Evolutionary conservation across 768 basidiomycete genomes (phyloP), one percentile per base, ranked within the genome.

Genomic region (Mycena belliarum): DNA sequence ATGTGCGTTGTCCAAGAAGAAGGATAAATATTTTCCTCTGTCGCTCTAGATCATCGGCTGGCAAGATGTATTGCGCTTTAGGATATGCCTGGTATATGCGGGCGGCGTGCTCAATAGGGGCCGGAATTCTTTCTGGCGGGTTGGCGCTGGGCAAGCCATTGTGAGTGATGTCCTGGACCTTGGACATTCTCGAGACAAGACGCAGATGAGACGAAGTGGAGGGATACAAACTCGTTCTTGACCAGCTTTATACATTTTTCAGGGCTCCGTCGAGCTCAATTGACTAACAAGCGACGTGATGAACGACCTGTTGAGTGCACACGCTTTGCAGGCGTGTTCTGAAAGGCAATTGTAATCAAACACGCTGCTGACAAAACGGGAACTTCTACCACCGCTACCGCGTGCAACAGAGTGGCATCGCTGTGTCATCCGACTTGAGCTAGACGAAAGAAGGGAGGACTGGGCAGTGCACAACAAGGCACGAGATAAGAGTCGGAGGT

Each of bases 41-140:
- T 10, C 44, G 57, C 45, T 63, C 61, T 25, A 43, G 1, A n/a
- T 37, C 51, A 50, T 63, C 61, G n/a, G 45, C 28, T 7, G 61
- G 61, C 45, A 63, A 57, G 29, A 47, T 45, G 48, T 63, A 63
- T 28, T 59, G 54, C n/a, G 61, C 48, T 25, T 57, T 54, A 38
- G 61, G 57, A 49, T 44, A 59, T 38, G 49, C 42, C 35, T 63
- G 61, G 32, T 63, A 52, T n/a, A 16, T 23, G 38, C 61, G 61
- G 2, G 61, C 44, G 16, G 44, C 35, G 46, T 56, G 48, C 5
- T 20, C 25, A 0, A 56, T 56, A 3, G 55, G 25, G 9, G 38
- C 33, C 6, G 11, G 33, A n/a, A 21, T 46, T 8, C 28, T 12
- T 15, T 46, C 15, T 6, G 35, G 28, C 21, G 24, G 26, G 44